Conservation (phyloP, 2,329 filamentous ascomycete genomes). For the Penicillium brasilianum region DNA sequence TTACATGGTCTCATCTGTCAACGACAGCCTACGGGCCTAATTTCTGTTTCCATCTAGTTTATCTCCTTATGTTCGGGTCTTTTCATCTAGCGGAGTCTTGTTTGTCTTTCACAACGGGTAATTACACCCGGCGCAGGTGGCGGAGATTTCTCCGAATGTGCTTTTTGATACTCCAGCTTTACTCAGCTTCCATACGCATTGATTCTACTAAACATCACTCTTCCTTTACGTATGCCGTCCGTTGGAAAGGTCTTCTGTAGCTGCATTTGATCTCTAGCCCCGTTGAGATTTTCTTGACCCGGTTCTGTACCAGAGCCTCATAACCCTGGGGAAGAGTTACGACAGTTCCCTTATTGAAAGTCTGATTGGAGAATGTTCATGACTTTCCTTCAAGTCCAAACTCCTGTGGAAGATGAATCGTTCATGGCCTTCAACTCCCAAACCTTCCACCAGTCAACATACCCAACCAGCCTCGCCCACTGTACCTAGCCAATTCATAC, state of each 20-base stretch:
- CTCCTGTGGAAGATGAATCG: neutral
- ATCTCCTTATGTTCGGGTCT: slow-evolving; percentile 21
- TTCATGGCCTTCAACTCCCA: neutral
- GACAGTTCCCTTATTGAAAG: too few relatives aligned
- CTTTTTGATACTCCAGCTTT: slow-evolving; percentile 17
- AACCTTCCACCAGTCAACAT: slow-evolving; percentile 7
- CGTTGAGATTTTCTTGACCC: too few relatives aligned
- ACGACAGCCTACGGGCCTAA: slow-evolving; percentile 26
- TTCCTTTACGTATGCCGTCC: neutral
- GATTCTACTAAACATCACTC: neutral
- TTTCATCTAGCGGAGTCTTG: slow-evolving; percentile 22
- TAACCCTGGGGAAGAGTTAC: neutral
- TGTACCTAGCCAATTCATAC: slow-evolving; percentile 26
- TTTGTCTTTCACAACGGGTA: slow-evolving; percentile 26
- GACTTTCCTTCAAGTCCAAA: neutral
- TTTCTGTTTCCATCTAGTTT: slow-evolving; percentile 26
- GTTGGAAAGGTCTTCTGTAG: neutral
- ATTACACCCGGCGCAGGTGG: slow-evolving; percentile 21
- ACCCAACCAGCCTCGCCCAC: slow-evolving; percentile 10
- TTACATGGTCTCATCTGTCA: slow-evolving; percentile 28
- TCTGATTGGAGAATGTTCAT: neutral
- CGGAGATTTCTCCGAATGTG: slow-evolving; percentile 11
- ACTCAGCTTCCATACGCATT: slow-evolving; percentile 18
- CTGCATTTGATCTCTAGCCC: neutral
- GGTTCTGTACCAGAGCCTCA: neutral